Percentiles rank a stretch among this genome's conserved stretches.
Conservation (phyloP, 2,329 filamentous ascomycete genomes). For the Aspergillus flavus region DNA sequence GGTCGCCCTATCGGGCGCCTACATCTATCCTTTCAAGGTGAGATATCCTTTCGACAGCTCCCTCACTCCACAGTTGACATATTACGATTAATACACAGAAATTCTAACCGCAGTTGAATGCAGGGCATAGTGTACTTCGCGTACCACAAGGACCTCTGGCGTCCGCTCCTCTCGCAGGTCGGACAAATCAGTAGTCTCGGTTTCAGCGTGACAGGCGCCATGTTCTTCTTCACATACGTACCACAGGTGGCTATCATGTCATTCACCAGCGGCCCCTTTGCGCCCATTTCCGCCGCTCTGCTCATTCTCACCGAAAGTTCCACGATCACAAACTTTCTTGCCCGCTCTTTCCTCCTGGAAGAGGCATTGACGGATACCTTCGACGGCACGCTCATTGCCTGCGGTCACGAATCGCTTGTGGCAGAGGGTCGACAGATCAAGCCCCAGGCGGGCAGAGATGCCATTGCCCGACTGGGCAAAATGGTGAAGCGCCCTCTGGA, state of each 20-base stretch:
- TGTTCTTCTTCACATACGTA: constrained; percentile 86
- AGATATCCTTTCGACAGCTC: constrained; percentile 3
- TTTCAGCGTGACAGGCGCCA: constrained; percentile 69
- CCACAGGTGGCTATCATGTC: constrained; percentile 82
- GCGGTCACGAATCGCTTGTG: constrained; percentile 64
- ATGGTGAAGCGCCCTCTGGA: constrained; percentile 57
- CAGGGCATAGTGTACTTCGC: constrained; percentile 65
- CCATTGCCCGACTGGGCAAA: constrained; percentile 60
- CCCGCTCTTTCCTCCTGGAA: constrained; percentile 73
- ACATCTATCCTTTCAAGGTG: constrained; percentile 81
- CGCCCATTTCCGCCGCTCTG: constrained; percentile 61
- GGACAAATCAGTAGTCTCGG: constrained; percentile 69
- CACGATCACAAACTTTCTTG: constrained; percentile 54
- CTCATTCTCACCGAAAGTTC: constrained; percentile 63
- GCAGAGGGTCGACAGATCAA: constrained; percentile 74
- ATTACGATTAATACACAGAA: too few relatives aligned
- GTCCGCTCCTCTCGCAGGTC: constrained; percentile 60
- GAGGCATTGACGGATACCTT: constrained; percentile 87
- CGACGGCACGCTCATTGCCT: constrained; percentile 67
- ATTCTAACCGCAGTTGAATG: not conserved
- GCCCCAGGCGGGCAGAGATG: constrained; percentile 47
- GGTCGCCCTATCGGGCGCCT: constrained; percentile 74
- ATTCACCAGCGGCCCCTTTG: constrained; percentile 78
- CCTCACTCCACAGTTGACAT: too few relatives aligned
- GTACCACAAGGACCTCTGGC: constrained; percentile 60